These are phyloP conservation scores for Cymbidium sinense DNA, from an alignment of 106 monocot genomes.

Conservation along the genomic window DNA sequence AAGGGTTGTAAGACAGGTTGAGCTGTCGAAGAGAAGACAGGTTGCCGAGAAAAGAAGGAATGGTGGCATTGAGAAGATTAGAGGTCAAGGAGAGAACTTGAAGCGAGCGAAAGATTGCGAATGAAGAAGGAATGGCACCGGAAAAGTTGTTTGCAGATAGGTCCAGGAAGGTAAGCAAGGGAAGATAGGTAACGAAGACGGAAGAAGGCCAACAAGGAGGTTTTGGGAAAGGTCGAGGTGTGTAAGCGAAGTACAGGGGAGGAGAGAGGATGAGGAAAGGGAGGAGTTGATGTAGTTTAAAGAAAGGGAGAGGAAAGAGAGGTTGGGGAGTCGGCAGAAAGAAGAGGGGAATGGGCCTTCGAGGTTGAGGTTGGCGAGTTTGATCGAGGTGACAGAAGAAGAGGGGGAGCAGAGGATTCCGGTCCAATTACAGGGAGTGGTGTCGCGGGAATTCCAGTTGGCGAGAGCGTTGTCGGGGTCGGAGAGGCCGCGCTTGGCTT, in stretches of 20 bases:
- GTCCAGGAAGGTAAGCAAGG: constrained; percentile 29
- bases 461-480: constrained; percentile 6
- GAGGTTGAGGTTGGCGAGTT: constrained; percentile 11
- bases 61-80: constrained; percentile 32
- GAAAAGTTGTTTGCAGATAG: constrained; percentile 54
- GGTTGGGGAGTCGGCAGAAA: constrained; percentile 43
- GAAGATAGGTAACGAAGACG: constrained; percentile 25
- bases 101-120: constrained; percentile 24
- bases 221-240: constrained; percentile 58
- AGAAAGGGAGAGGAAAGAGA: constrained; percentile 35
- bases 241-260: constrained; percentile 26
- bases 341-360: constrained; percentile 24
- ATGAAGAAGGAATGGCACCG: constrained; percentile 41
- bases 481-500: constrained; percentile 13
- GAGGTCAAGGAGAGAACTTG: constrained; percentile 30
- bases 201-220: constrained; percentile 41
- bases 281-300: constrained; percentile 55
- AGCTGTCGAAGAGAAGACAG: constrained; percentile 38
- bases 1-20: constrained; percentile 51
- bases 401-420: constrained; percentile 16
- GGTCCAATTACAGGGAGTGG: constrained; percentile 23
- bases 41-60: constrained; percentile 27
- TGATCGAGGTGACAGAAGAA: constrained; percentile 8
- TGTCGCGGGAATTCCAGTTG: constrained; percentile 13
- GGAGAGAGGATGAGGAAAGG: constrained; percentile 21